Evolutionary conservation across 495 filamentous ascomycete genomes (phyloP).

Genomic region (Neurospora sp.): DNA sequence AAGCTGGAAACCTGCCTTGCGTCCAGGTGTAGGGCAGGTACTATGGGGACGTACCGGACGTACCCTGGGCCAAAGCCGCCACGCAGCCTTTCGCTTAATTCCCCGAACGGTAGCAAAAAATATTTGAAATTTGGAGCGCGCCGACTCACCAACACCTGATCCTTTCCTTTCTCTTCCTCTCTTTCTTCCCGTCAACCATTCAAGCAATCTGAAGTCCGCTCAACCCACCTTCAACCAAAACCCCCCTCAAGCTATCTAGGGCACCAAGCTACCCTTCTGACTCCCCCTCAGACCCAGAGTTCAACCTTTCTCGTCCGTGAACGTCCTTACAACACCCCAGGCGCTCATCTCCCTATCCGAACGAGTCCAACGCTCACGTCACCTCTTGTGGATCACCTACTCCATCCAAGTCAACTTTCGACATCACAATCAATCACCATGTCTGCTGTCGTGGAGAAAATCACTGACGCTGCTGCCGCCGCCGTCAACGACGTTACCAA

Average conservation of each 20-base stretch:
- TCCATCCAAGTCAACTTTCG: constrained; percentile 24
- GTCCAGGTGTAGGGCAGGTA: not conserved
- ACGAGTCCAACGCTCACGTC: constrained; percentile 26
- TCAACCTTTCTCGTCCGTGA: constrained; percentile 35
- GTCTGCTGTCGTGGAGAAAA: constrained; percentile 54
- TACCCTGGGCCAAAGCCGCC: constrained; percentile 7
- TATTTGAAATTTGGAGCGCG: constrained; percentile 37
- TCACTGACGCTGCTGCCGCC: constrained; percentile 50
- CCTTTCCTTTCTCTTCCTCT: constrained; percentile 28
- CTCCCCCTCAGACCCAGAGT: constrained; percentile 50
- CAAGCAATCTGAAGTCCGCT: constrained; percentile 34
- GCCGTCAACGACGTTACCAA: constrained; percentile 76
- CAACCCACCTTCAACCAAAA: constrained; percentile 24
- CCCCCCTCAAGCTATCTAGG: constrained; percentile 54
- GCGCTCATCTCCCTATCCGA: constrained; percentile 20
- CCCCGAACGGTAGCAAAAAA: constrained; percentile 32
- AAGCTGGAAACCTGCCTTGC: not conserved
- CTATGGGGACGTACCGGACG: not conserved
- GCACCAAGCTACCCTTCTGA: constrained; percentile 82
- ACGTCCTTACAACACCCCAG: constrained; percentile 21
- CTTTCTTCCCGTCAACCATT: constrained; percentile 34
- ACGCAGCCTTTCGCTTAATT: constrained; percentile 28
- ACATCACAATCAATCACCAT: constrained; percentile 35
- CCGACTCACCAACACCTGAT: constrained; percentile 14
- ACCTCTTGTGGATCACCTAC: constrained; percentile 21